Evolutionary conservation across 1,139 yeast genomes (phyloP).

Genomic region (Debaryomyces robertsiae): DNA sequence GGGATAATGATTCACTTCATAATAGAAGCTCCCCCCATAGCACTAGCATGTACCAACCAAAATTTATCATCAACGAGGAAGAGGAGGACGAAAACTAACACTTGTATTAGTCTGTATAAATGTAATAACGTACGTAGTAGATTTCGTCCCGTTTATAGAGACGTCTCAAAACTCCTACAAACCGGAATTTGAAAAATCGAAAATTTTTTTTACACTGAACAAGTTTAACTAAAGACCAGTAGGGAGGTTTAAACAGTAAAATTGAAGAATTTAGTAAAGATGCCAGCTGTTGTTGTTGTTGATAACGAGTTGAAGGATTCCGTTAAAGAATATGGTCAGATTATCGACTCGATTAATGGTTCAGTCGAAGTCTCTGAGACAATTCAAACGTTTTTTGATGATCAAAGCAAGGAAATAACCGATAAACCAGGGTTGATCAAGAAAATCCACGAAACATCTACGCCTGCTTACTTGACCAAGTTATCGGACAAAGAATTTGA

Average conservation of each 20-base stretch:
- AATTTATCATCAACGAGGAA: conserved; percentile 21
- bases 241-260: conserved; percentile 7
- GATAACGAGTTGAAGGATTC: conserved; percentile 49
- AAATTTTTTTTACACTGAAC: conserved; percentile 13
- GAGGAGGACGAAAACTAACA: conserved; percentile 23
- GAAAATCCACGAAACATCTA: conserved; percentile 30
- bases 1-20: not conserved
- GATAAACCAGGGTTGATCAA: conserved; percentile 33
- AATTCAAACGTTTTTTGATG: conserved; percentile 28
- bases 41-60: conserved; percentile 13
- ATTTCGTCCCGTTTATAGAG: conserved; percentile 1
- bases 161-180: conserved; percentile 5
- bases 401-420: conserved; percentile 27
- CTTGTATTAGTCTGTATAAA: conserved; percentile 2
- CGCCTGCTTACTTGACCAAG: conserved; percentile 31
- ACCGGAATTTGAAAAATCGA: conserved; percentile 11
- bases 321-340: conserved; percentile 42
- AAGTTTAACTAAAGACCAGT: conserved; percentile 4
- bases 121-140: not conserved
- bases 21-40: conserved; percentile 3
- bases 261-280: conserved; percentile 16
- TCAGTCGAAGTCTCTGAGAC: conserved; percentile 31
- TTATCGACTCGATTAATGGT: conserved; percentile 39
- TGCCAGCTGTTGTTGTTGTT: conserved; percentile 52
- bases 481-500: conserved; percentile 50